Evolutionary conservation across 1,284 basidiomycete species (phyloP).

Genomic region (Spongispora temasekensis): DNA sequence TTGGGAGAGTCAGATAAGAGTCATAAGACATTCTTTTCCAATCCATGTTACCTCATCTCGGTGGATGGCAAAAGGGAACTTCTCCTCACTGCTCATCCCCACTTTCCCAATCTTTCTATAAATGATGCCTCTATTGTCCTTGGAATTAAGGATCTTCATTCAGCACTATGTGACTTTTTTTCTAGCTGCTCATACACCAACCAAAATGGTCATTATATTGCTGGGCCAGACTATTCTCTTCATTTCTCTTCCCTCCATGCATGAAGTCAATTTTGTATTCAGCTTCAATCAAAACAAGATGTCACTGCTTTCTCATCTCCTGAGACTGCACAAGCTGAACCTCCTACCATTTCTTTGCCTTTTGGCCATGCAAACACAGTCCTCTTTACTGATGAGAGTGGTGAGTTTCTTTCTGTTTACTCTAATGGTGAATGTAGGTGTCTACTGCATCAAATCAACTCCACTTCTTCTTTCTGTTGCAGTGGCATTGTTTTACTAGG

Average conservation of each 20-base stretch:
- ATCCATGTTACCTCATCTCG: slow-evolving; percentile 3
- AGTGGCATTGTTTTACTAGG: too few relatives aligned
- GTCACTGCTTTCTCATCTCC: neutral
- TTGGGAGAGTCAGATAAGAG: too few relatives aligned
- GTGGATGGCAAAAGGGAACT: neutral
- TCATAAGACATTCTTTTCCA: neutral
- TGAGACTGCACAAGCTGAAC: neutral
- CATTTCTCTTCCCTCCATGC: neutral
- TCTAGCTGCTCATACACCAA: neutral
- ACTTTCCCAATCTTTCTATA: neutral
- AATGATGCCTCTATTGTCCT: neutral
- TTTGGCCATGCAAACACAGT: neutral
- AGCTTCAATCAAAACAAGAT: neutral
- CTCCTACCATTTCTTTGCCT: neutral
- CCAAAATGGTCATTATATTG: neutral
- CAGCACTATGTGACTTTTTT: slow-evolving; percentile 6
- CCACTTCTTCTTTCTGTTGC: too few relatives aligned
- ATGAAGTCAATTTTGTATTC: slow-evolving; percentile 1
- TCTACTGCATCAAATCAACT: too few relatives aligned
- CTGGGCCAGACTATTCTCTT: neutral
- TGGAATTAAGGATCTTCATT: slow-evolving; percentile 1
- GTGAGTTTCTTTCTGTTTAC: neutral
- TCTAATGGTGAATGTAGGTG: too few relatives aligned
- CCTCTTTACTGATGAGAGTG: neutral
- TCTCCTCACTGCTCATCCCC: neutral